These are phyloP conservation scores for Forsythia viridissima DNA, from an alignment of 257 asterid species.

Conservation along the genomic window DNA sequence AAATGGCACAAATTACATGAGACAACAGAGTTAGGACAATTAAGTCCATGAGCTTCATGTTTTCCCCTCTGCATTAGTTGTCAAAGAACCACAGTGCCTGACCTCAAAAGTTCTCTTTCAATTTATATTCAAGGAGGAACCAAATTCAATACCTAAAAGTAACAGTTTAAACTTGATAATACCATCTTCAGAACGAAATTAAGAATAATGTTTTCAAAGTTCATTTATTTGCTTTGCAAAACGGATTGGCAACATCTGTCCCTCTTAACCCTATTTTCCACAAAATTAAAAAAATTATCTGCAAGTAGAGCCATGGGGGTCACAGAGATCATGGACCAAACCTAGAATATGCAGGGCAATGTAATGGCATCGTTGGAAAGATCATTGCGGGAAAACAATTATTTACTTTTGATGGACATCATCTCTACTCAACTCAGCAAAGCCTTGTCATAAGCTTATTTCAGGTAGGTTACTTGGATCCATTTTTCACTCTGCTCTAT, in stretches of 20 bases:
- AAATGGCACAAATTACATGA: slow-evolving; percentile 1
- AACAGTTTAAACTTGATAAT: neutral
- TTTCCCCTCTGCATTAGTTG: neutral
- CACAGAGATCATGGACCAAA: neutral
- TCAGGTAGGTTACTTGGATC: neutral
- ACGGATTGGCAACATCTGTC: neutral
- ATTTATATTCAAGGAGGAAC: neutral
- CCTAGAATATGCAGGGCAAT: neutral
- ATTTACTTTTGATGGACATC: neutral
- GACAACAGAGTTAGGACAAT: neutral
- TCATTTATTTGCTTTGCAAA: neutral
- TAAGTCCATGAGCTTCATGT: neutral
- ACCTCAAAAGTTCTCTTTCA: neutral
- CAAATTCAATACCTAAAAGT: neutral
- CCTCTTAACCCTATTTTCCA: neutral
- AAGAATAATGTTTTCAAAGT: neutral
- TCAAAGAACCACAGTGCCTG: neutral
- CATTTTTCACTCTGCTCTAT: neutral
- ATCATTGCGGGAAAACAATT: neutral
- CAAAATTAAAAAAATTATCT: neutral
- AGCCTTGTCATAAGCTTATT: neutral
- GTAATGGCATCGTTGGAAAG: neutral
- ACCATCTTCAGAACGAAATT: neutral
- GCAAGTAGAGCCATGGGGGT: neutral
- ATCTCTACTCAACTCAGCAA: neutral